phyloP scores from a whole-genome alignment of 2,329 filamentous ascomycete genomes.

The Chrysoporthe puriensis region DNA sequence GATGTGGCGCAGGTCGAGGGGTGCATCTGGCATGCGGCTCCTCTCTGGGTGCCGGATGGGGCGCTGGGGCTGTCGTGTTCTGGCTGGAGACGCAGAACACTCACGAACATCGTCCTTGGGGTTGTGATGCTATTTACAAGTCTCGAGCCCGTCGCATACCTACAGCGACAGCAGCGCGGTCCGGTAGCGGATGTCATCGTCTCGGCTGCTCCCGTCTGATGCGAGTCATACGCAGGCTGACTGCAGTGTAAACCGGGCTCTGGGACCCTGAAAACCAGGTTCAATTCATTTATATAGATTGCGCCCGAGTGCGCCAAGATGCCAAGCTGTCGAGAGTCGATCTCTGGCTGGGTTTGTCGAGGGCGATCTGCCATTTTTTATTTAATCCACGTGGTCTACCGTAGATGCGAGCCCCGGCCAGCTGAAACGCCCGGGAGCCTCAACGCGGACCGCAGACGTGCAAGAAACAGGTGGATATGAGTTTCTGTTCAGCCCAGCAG shows the following conservation, averaged over 20 bases:
- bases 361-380: not conserved
- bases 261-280: not conserved
- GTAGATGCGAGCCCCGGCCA: not conserved
- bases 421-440: not conserved
- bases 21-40: not conserved
- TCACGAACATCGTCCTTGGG: not conserved
- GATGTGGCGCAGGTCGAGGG: not conserved
- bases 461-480: not conserved
- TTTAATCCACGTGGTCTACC: constrained; percentile 1
- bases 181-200: not conserved
- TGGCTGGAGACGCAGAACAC: not conserved
- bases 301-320: constrained; percentile 6
- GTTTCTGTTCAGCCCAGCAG: not conserved
- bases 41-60: not conserved
- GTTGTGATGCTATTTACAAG: not conserved
- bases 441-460: not conserved
- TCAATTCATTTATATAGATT: not conserved
- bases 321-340: not conserved
- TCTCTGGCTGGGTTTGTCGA: not conserved
- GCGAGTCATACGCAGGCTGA: not conserved
- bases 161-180: not conserved
- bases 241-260: not conserved
- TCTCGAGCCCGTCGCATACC: not conserved
- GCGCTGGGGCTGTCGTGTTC: not conserved
- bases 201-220: constrained; percentile 13